Conservation (phyloP, 176 grass and related monocot species). For the Oryza nivara region DNA sequence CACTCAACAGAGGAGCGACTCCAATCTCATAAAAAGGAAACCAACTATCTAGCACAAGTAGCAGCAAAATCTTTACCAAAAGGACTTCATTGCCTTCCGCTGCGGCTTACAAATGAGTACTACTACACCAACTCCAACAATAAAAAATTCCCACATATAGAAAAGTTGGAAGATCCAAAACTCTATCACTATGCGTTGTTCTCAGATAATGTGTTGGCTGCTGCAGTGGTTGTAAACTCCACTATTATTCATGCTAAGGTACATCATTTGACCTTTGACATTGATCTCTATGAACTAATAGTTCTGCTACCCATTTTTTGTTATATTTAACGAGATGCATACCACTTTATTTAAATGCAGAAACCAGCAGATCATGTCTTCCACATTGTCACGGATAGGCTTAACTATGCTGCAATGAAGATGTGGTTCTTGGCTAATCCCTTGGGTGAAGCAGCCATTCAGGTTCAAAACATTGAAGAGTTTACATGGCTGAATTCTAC, state of each 20-base stretch:
- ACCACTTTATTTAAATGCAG: slow-evolving; percentile 54
- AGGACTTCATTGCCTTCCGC: slow-evolving; percentile 84
- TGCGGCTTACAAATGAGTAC: slow-evolving; percentile 84
- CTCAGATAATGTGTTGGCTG: slow-evolving; percentile 88
- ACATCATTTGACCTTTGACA: neutral
- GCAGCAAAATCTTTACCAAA: slow-evolving; percentile 83
- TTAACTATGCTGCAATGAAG: slow-evolving; percentile 94
- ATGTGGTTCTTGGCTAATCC: slow-evolving; percentile 97
- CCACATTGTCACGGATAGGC: slow-evolving; percentile 87
- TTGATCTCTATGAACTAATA: slow-evolving; percentile 8
- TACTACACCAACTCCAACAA: slow-evolving; percentile 52
- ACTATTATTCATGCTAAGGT: slow-evolving; percentile 89
- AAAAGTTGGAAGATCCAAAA: slow-evolving; percentile 82
- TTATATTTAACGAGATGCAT: slow-evolving; percentile 7
- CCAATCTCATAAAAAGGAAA: slow-evolving; percentile 63
- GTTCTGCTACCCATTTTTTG: neutral
- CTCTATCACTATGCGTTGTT: slow-evolving; percentile 95
- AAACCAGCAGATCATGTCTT: slow-evolving; percentile 81
- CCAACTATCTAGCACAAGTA: slow-evolving; percentile 74
- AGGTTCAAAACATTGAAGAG: slow-evolving; percentile 87
- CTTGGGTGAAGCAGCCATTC: slow-evolving; percentile 62
- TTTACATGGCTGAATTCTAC: slow-evolving; percentile 89
- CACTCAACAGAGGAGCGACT: slow-evolving; percentile 78
- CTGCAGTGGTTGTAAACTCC: slow-evolving; percentile 90
- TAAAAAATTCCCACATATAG: slow-evolving; percentile 52